These are phyloP conservation scores for Ascosphaera apis DNA, from an alignment of 2,329 filamentous ascomycete species.

Conservation along the genomic window DNA sequence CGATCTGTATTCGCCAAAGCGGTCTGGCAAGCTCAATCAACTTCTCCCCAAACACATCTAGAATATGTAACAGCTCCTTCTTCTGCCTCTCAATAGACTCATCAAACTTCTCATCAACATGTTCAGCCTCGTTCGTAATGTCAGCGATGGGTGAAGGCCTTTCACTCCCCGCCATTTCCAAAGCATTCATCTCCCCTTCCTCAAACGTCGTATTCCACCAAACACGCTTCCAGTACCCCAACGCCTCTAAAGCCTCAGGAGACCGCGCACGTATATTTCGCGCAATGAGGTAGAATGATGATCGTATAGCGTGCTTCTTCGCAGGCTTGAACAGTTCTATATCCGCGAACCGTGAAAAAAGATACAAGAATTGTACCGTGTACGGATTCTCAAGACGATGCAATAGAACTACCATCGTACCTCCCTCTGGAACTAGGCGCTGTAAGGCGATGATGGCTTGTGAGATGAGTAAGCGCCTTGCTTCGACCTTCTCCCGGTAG, in stretches of 20 bases:
- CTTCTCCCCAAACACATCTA: slow-evolving; percentile 16
- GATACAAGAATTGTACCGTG: slow-evolving; percentile 16
- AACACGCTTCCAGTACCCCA: slow-evolving; percentile 18
- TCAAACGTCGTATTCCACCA: slow-evolving; percentile 22
- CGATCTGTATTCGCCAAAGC: slow-evolving; percentile 18
- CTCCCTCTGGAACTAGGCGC: slow-evolving; percentile 22
- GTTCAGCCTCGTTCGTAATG: too few relatives aligned
- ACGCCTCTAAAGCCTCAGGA: slow-evolving; percentile 13
- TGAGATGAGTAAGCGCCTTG: slow-evolving; percentile 13
- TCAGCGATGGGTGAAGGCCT: too few relatives aligned
- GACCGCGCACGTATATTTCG: slow-evolving; percentile 16
- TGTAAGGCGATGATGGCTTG: slow-evolving; percentile 26
- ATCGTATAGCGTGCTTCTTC: slow-evolving; percentile 18
- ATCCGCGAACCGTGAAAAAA: slow-evolving; percentile 20
- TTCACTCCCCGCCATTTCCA: not conserved
- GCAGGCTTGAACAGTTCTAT: slow-evolving; percentile 25
- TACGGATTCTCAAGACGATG: slow-evolving; percentile 25
- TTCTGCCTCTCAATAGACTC: slow-evolving; percentile 2
- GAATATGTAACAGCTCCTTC: slow-evolving; percentile 8
- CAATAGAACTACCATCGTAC: slow-evolving; percentile 28
- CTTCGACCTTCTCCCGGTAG: slow-evolving; percentile 16
- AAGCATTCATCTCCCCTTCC: slow-evolving; percentile 4
- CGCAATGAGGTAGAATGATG: slow-evolving; percentile 32
- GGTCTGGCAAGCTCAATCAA: slow-evolving; percentile 12
- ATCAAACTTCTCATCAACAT: slow-evolving; percentile 4